Conservation (phyloP, 2,329 filamentous ascomycete species). For the Pestalotiopsis sp. region DNA sequence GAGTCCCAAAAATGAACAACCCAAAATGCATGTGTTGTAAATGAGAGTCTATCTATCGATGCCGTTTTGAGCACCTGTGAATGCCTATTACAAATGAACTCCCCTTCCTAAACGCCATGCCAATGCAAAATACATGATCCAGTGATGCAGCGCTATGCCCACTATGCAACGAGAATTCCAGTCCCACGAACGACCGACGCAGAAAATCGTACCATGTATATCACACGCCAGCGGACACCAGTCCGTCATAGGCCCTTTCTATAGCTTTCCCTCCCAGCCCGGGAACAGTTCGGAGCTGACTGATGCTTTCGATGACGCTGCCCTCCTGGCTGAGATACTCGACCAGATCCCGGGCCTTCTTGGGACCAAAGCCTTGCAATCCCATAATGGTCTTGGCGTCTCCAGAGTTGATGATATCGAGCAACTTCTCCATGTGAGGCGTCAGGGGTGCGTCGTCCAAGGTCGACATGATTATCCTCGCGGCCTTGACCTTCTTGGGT, state of each 20-base stretch:
- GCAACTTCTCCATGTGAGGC: slow-evolving; percentile 62
- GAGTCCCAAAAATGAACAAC: neutral
- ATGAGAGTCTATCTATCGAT: neutral
- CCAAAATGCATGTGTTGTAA: neutral
- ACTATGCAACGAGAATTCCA: neutral
- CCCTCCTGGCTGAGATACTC: slow-evolving; percentile 53
- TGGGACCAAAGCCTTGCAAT: slow-evolving; percentile 71
- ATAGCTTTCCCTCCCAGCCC: slow-evolving; percentile 59
- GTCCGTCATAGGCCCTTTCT: slow-evolving; percentile 56
- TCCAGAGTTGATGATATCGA: slow-evolving; percentile 74
- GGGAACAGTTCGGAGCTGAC: slow-evolving; percentile 54
- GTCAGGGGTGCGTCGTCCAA: slow-evolving; percentile 39
- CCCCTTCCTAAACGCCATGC: slow-evolving; percentile 21
- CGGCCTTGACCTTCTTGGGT: slow-evolving; percentile 22
- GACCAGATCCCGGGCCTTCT: slow-evolving; percentile 66
- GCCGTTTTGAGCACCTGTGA: neutral
- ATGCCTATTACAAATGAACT: neutral
- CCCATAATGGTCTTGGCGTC: slow-evolving; percentile 66
- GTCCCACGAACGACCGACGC: neutral
- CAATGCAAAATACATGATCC: slow-evolving; percentile 20
- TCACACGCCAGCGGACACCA: slow-evolving; percentile 28
- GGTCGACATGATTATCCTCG: slow-evolving; percentile 11
- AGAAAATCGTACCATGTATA: neutral
- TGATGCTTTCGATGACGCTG: slow-evolving; percentile 48
- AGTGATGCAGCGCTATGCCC: neutral